phyloP scores from a whole-genome alignment of 148 eudicot species.

The Selenicereus undatus region DNA sequence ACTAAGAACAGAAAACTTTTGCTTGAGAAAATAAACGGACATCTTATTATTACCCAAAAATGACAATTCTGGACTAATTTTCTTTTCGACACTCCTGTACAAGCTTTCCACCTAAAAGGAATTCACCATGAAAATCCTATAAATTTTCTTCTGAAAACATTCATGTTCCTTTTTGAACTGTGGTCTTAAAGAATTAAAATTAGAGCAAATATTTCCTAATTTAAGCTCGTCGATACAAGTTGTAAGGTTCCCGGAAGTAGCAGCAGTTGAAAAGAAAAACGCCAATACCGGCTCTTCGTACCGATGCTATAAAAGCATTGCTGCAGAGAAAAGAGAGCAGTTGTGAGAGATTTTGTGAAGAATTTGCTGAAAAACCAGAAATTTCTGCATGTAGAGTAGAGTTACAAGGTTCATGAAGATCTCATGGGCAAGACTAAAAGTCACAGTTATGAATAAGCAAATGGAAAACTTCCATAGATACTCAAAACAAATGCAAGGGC shows the following conservation, averaged over 20 bases:
- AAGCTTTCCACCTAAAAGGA: conserved; percentile 19
- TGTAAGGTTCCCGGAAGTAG: conserved; percentile 52
- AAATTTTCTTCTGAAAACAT: conserved; percentile 25
- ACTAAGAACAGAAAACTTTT: background rate
- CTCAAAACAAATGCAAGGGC: conserved; percentile 74
- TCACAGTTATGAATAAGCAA: conserved; percentile 24
- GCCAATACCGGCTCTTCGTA: background rate
- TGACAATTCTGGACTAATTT: conserved; percentile 15
- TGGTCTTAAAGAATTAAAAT: conserved; percentile 45
- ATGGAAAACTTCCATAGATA: background rate
- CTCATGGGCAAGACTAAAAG: conserved; percentile 21
- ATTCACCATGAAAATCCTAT: conserved; percentile 18
- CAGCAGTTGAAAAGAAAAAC: conserved; percentile 63
- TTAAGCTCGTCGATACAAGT: conserved; percentile 27
- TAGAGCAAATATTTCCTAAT: conserved; percentile 25
- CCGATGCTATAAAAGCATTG: conserved; percentile 4
- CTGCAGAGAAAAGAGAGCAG: conserved; percentile 29
- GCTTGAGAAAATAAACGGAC: background rate
- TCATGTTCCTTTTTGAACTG: conserved; percentile 32
- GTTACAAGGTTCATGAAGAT: conserved; percentile 20
- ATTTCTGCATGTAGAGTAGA: background rate
- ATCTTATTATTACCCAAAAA: conserved; percentile 14
- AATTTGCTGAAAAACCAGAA: background rate
- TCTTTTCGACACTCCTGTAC: conserved; percentile 30
- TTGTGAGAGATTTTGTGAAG: background rate